Evolutionary conservation across 176 grass and related monocot genomes (phyloP).

Genomic region (Cenchrus americanus): DNA sequence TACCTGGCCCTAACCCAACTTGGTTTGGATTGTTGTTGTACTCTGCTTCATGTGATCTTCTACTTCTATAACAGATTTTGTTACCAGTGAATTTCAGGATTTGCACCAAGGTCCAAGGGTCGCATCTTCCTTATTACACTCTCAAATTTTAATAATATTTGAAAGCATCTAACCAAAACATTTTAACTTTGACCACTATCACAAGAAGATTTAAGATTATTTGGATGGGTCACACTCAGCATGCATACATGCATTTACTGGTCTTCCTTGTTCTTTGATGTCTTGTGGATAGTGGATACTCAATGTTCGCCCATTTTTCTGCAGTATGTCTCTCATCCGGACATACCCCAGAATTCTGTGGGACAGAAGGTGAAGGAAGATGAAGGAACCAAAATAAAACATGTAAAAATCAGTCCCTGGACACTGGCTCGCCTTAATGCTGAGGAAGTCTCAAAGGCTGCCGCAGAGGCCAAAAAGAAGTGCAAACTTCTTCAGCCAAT

Average conservation of each 20-base stretch:
- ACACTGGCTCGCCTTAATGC: constrained; percentile 71
- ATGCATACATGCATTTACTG: neutral
- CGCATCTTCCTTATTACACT: too few species aligned
- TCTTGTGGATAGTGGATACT: neutral
- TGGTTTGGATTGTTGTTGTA: neutral
- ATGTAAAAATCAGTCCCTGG: constrained; percentile 81
- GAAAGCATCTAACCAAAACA: neutral
- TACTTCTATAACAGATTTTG: neutral
- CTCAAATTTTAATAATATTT: too few species aligned
- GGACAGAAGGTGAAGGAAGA: constrained; percentile 56
- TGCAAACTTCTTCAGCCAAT: constrained; percentile 70
- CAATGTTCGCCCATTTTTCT: constrained; percentile 7
- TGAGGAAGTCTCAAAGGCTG: constrained; percentile 83
- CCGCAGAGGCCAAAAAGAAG: constrained; percentile 70
- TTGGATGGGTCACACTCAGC: neutral
- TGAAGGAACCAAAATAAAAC: constrained; percentile 58
- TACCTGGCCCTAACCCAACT: too few species aligned
- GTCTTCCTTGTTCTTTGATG: neutral
- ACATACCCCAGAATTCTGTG: constrained; percentile 50
- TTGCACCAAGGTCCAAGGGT: neutral
- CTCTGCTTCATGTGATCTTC: neutral
- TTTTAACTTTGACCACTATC: neutral
- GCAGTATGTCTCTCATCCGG: constrained; percentile 72
- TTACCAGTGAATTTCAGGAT: neutral
- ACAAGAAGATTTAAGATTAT: neutral